Conservation (phyloP, 2,329 filamentous ascomycete genomes). For the Aulographum hederae region DNA sequence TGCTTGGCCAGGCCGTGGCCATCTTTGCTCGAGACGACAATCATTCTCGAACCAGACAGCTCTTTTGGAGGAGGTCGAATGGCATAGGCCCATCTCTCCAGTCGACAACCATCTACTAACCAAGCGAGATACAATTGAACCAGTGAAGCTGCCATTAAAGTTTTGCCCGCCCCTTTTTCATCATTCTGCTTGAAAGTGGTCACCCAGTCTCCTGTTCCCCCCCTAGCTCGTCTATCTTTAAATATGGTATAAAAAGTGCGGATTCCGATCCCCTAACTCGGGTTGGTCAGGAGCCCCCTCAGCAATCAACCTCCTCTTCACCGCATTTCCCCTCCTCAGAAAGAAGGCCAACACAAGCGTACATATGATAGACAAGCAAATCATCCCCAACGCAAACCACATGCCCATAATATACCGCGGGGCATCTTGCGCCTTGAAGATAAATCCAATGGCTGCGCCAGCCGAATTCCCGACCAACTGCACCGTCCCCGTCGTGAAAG, state of each 20-base stretch:
- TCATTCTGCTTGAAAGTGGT: no score
- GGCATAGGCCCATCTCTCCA: no score
- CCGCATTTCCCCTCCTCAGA: not conserved
- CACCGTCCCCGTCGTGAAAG: not conserved
- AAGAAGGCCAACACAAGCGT: not conserved
- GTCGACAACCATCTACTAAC: no score
- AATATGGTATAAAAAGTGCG: not conserved
- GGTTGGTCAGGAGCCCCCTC: not conserved
- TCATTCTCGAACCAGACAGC: no score
- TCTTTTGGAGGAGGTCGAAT: no score
- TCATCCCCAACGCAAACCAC: not conserved
- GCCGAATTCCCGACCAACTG: not conserved
- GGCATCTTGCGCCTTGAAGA: not conserved
- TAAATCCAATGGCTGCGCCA: not conserved
- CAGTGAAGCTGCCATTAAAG: no score
- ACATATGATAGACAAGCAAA: not conserved
- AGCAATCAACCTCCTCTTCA: not conserved
- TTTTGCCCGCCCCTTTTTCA: no score
- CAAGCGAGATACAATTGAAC: no score
- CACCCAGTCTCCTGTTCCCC: no score
- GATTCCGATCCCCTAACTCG: not conserved
- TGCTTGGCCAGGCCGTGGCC: no score
- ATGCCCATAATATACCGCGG: not conserved
- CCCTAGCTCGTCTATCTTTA: slow-evolving; percentile 5
- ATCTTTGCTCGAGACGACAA: no score